A percentile compares a stretch with the other conserved stretches of the same genome.
These are phyloP conservation scores for Isochrysis galbana DNA, from an alignment of 78 protist species.

Conservation along the genomic window DNA sequence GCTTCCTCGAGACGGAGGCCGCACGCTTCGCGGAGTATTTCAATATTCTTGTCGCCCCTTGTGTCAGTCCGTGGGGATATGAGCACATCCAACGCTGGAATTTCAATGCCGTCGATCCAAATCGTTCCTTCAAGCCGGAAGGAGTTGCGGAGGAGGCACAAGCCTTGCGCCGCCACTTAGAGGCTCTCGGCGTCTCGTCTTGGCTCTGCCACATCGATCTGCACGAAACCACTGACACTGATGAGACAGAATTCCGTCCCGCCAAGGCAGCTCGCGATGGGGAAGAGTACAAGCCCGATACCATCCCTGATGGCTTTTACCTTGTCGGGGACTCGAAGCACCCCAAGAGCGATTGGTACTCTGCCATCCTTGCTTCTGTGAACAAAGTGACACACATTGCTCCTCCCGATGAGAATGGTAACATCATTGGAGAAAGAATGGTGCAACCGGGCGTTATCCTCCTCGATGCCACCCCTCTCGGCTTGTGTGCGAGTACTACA, in stretches of 20 bases:
- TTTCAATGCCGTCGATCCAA: conserved; percentile 47
- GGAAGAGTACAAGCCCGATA: not conserved
- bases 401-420: conserved; percentile 29
- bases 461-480: not conserved
- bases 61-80: conserved; percentile 58
- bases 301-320: conserved; percentile 56
- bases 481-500: conserved; percentile 22
- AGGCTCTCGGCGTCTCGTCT: not conserved
- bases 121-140: conserved; percentile 30
- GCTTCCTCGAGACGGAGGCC: not conserved
- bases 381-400: conserved; percentile 52
- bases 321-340: not conserved
- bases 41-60: conserved; percentile 41
- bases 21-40: not conserved
- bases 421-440: not conserved
- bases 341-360: not conserved
- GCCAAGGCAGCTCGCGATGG: conserved; percentile 56
- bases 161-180: not conserved
- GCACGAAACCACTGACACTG: conserved; percentile 59
- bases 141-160: not conserved
- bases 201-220: conserved; percentile 33
- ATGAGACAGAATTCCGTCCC: conserved; percentile 43
- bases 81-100: conserved; percentile 53
- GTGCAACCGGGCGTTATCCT: conserved; percentile 24
- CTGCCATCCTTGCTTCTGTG: conserved; percentile 39